Evolutionary conservation across 2,329 filamentous ascomycete species (phyloP).

Genomic region (Hymenoscyphus fraxineus): DNA sequence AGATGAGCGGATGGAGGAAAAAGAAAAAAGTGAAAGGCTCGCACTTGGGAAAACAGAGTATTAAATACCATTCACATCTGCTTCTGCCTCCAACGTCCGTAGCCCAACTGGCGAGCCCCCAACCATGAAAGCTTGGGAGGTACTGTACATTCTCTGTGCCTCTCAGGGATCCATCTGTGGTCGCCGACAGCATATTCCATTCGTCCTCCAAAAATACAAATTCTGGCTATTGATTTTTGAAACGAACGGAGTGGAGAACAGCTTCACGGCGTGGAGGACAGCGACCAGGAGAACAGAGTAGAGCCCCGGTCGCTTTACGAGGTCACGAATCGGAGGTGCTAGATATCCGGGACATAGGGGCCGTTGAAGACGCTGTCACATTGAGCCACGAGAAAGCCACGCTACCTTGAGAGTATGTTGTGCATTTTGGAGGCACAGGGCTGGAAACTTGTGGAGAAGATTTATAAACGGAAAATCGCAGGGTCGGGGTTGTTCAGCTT

Average conservation of each 20-base stretch:
- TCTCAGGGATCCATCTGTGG: background rate
- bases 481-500: background rate
- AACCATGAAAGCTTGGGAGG: background rate
- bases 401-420: background rate
- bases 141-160: background rate
- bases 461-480: background rate
- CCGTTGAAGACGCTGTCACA: background rate
- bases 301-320: background rate
- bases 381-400: background rate
- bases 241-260: background rate
- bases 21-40: background rate
- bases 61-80: background rate
- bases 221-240: background rate
- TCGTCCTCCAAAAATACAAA: conserved; percentile 1
- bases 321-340: background rate
- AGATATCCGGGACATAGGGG: background rate
- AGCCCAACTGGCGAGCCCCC: background rate
- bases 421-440: background rate
- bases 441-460: background rate
- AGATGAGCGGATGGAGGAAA: background rate
- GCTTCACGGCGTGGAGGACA: background rate
- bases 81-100: background rate
- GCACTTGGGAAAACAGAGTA: background rate
- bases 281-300: background rate
- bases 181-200: background rate